These are phyloP conservation scores for Helminthosporium solani DNA, from an alignment of 2,329 filamentous ascomycete species.

Conservation along the genomic window DNA sequence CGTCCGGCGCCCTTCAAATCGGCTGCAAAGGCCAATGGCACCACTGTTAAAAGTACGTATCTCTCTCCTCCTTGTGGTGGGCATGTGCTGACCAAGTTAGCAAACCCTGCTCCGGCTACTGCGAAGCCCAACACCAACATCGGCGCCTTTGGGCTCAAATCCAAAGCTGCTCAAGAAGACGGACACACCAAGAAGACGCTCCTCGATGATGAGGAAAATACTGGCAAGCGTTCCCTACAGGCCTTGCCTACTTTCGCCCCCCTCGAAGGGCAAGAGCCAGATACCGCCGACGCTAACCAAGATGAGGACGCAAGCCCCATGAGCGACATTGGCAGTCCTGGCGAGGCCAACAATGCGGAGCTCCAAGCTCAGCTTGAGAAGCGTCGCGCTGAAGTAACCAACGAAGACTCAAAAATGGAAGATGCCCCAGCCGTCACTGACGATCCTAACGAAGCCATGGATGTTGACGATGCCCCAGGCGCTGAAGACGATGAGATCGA, in stretches of 20 bases:
- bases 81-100: slow-evolving; percentile 21
- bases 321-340: slow-evolving; percentile 78
- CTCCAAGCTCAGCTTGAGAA: slow-evolving; percentile 78
- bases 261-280: slow-evolving; percentile 42
- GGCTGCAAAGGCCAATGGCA: slow-evolving; percentile 26
- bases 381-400: slow-evolving; percentile 61
- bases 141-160: slow-evolving; percentile 75
- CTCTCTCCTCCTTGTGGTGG: neutral
- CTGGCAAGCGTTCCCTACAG: slow-evolving; percentile 77
- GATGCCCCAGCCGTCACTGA: slow-evolving; percentile 38
- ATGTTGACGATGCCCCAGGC: slow-evolving; percentile 51
- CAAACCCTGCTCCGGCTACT: slow-evolving; percentile 26
- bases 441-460: slow-evolving; percentile 52
- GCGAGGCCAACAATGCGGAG: slow-evolving; percentile 82
- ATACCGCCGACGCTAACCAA: slow-evolving; percentile 20
- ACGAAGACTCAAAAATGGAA: slow-evolving; percentile 48
- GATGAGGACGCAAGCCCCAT: slow-evolving; percentile 72
- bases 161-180: slow-evolving; percentile 65
- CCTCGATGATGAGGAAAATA: slow-evolving; percentile 85
- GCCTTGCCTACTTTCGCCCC: slow-evolving; percentile 75
- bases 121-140: slow-evolving; percentile 64
- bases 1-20: slow-evolving; percentile 30
- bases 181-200: slow-evolving; percentile 72
- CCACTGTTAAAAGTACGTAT: slow-evolving; percentile 17
- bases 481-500: slow-evolving; percentile 71